These are phyloP conservation scores for Rhodosporidiobolus sp. DNA, from an alignment of 768 basidiomycete genomes.

Conservation along the genomic window DNA sequence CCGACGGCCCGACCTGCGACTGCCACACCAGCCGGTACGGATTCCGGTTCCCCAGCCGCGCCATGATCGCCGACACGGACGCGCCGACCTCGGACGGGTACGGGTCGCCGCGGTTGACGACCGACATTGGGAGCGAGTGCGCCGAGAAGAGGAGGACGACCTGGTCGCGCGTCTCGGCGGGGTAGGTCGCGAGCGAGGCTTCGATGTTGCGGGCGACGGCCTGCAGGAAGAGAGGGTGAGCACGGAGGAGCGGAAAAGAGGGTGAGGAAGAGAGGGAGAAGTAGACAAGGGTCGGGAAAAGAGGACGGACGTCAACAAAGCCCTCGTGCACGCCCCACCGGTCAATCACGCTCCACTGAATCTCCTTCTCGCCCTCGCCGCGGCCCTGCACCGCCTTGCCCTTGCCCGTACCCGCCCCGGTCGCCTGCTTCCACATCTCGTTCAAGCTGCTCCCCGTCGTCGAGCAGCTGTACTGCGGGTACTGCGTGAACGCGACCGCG, in stretches of 20 bases:
- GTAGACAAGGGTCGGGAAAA: too few relatives aligned
- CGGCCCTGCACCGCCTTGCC: conserved; percentile 56
- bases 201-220: conserved; percentile 87
- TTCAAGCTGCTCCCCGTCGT: conserved; percentile 97
- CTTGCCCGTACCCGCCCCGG: conserved; percentile 18
- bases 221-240: conserved; percentile 51
- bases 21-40: conserved; percentile 97
- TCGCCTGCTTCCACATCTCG: conserved; percentile 61
- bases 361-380: conserved; percentile 59
- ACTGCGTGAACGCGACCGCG: conserved; percentile 95
- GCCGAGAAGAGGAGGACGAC: conserved; percentile 91
- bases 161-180: conserved; percentile 64
- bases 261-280: background rate
- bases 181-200: conserved; percentile 72
- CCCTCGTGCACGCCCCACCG: conserved; percentile 95
- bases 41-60: conserved; percentile 62
- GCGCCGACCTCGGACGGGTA: conserved; percentile 94
- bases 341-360: conserved; percentile 97
- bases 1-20: conserved; percentile 90
- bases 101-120: conserved; percentile 97
- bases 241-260: background rate
- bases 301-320: conserved; percentile 80
- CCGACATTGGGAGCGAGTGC: conserved; percentile 94
- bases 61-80: conserved; percentile 90
- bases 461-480: conserved; percentile 97